Evolutionary conservation across 1,284 basidiomycete genomes (phyloP), one percentile per base, ranked within the genome.

Genomic region (Calocybe gambosa): DNA sequence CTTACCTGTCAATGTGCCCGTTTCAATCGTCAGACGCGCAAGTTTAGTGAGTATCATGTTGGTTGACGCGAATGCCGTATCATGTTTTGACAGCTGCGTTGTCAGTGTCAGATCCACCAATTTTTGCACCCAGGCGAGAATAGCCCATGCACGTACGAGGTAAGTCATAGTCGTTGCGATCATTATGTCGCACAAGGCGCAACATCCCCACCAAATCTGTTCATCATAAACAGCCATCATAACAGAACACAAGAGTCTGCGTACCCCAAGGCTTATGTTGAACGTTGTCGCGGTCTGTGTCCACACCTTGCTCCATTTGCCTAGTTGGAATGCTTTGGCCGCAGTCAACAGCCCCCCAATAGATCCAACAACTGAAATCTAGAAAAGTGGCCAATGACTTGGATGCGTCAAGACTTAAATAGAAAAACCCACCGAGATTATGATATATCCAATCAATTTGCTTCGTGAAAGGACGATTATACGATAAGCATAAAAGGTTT

Each of bases 111-210:
- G 25, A 26, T 26, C 9, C 5, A 26, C 25, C 25, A n/a, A n/a
- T n/a, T n/a, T n/a, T 9, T 26, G 9, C 25, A 26, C 9, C 5
- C 25, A 26, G 9, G 25, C 9, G 25, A 5, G 25, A 26, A 5
- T 5, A 5, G 5, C 25, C 5, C 25, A 28, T 20, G 5, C 9
- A 43, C 52, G 34, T 39, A 60, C 57, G 35, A 55, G 44, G 40
- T 58, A 58, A 16, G 55, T 56, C 57, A 60, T 58, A 10, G 45
- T 15, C 2, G 51, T 28, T 1, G 56, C 56, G 21, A 60, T 60
- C 2, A 44, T 45, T 8, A 60, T 50, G 42, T 58, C 58, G 25
- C 56, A 53, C 12, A 53, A 23, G 9, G 53, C 57, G 23, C 55
- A 52, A 16, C 52, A 56, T 37, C 55, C 55, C 49, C 54, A 55